Conservation (phyloP, 352 stramenopile species). For the Pythium insidiosum region DNA sequence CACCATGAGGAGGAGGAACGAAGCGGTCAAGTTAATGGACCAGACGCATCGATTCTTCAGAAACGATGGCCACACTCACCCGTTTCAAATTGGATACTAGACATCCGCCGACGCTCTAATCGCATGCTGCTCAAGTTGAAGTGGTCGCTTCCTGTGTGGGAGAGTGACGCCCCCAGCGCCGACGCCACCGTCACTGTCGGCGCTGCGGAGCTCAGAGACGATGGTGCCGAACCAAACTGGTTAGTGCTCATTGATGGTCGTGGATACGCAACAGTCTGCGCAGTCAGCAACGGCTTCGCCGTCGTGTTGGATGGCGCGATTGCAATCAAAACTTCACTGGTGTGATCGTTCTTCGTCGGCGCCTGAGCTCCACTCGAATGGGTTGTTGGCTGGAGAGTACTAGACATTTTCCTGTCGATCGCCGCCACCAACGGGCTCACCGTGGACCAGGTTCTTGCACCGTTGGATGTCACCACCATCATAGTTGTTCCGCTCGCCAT, state of each 20-base stretch:
- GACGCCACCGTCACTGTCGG: slow-evolving; percentile 42
- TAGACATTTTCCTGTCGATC: neutral
- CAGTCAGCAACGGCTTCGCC: slow-evolving; percentile 25
- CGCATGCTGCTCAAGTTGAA: slow-evolving; percentile 28
- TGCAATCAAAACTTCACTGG: slow-evolving; percentile 27
- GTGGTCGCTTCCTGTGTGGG: slow-evolving; percentile 20
- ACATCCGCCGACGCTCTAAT: slow-evolving; percentile 33
- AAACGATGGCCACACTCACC: too few relatives aligned
- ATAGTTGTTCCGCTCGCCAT: too few relatives aligned
- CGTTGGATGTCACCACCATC: too few relatives aligned
- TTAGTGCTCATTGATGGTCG: slow-evolving; percentile 15
- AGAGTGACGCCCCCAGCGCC: slow-evolving; percentile 19
- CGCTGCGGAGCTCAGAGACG: slow-evolving; percentile 11
- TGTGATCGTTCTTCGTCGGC: slow-evolving; percentile 31
- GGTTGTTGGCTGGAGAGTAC: slow-evolving; percentile 12
- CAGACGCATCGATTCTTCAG: too few relatives aligned
- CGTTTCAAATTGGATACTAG: slow-evolving; percentile 52
- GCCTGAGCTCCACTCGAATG: slow-evolving; percentile 9
- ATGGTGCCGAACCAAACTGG: slow-evolving; percentile 15
- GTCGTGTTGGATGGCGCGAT: slow-evolving; percentile 42
- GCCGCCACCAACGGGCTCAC: too few relatives aligned
- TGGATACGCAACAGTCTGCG: slow-evolving; percentile 9
- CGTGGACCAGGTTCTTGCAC: too few relatives aligned
- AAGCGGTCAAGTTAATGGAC: too few relatives aligned
- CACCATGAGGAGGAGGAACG: too few relatives aligned